Evolutionary conservation across 2,329 filamentous ascomycete genomes (phyloP), one percentile per base, ranked within the genome.

Genomic region (Corynespora cassiicola): DNA sequence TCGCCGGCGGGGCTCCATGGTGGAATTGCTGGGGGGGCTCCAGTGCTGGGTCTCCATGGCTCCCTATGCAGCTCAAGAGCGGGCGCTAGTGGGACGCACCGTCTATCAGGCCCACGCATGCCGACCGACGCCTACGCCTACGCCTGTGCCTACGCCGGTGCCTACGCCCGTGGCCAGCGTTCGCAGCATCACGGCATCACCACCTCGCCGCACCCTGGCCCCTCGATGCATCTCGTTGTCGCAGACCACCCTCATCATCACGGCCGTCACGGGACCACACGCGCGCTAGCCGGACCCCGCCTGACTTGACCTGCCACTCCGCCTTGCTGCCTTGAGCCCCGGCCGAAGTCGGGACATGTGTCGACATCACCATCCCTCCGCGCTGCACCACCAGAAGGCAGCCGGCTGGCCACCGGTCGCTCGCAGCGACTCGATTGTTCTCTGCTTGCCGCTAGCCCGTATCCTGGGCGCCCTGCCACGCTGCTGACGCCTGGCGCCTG

Each of bases 261-360:
- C 11, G 19, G 30, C 27, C 25, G 12, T 39, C 40, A 21, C 11
- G 19, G 30, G 23, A 26, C 20, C 27, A 25, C 16, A 17, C 20
- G 22, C 7, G n/a, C 21, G 15, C 36, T 16, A 15, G 21, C 4
- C 19, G 12, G 18, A 18, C 15, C 9, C 20, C 18, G 23, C 9
- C 5, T 22, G 15, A 19, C 17, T 25, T 14, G 28, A 25, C 15
- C n/a, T 39, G 30, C 33, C 21, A 33, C 25, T 32, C 47, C 33
- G 36, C 51, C 40, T 49, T 54, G 57, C 31, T 59, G 57, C 57
- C 57, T 61, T 48, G 54, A 37, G 31, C 3, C 33, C 36, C 34
- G 46, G 33, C 45, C 49, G 39, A 42, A 46, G 36, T 45, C 42
- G 54, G 56, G 47, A 44, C 29, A 35, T 39, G 26, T 11, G 42